Percentiles rank a stretch among this genome's conserved stretches.
These are phyloP conservation scores for Calonectria leucothoes DNA, from an alignment of 2,329 filamentous ascomycete species.

Conservation along the genomic window DNA sequence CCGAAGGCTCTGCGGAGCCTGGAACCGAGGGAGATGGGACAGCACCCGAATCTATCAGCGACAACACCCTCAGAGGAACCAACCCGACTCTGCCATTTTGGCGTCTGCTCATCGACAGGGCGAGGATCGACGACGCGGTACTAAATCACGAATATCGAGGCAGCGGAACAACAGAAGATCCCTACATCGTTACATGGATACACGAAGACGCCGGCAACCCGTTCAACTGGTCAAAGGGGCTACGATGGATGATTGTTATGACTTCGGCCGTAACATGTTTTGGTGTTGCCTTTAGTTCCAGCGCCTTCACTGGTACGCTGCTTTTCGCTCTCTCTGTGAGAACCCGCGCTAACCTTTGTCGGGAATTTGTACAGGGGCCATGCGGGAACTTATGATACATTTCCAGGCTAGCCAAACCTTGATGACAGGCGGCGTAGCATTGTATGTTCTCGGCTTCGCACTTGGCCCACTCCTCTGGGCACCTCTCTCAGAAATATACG, in stretches of 20 bases:
- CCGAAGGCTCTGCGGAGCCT: not conserved
- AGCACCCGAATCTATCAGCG: constrained; percentile 1
- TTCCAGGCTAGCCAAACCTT: constrained; percentile 65
- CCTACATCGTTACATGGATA: constrained; percentile 76
- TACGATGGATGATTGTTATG: constrained; percentile 75
- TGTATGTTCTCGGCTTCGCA: constrained; percentile 73
- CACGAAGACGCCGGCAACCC: constrained; percentile 75
- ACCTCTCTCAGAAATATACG: constrained; percentile 73
- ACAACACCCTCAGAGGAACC: constrained; percentile 8
- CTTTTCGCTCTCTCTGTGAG: not conserved
- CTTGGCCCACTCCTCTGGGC: constrained; percentile 75
- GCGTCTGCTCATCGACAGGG: constrained; percentile 66
- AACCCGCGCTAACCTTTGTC: not conserved
- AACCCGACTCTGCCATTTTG: constrained; percentile 5
- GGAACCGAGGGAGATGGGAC: not conserved
- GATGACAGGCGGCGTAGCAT: constrained; percentile 70
- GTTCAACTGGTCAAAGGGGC: constrained; percentile 63
- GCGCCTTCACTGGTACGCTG: constrained; percentile 69
- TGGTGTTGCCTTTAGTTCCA: constrained; percentile 76
- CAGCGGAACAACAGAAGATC: constrained; percentile 73
- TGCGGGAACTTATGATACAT: constrained; percentile 63
- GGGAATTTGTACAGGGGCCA: constrained; percentile 23
- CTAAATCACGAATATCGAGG: constrained; percentile 68
- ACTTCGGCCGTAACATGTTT: constrained; percentile 75
- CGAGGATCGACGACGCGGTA: constrained; percentile 67